Evolutionary conservation across 208 protist genomes (phyloP).

Genomic region (Leishmania gerbilli): DNA sequence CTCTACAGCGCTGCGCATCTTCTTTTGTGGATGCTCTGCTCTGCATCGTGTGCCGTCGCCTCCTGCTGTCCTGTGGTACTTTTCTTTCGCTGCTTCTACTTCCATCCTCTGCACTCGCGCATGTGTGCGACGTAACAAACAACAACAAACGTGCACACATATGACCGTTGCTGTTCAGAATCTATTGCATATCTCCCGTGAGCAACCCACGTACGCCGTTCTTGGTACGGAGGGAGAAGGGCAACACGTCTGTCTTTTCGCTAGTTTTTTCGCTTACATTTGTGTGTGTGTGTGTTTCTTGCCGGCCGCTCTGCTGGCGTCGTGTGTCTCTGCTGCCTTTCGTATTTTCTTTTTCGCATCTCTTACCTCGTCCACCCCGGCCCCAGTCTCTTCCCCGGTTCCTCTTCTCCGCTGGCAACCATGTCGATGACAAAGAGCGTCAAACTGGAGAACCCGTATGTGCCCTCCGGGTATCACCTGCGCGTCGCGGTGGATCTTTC

Average conservation of each 20-base stretch:
- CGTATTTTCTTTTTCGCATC: not conserved
- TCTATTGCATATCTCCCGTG: no score
- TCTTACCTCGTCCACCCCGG: not conserved
- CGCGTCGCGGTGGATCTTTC: slow-evolving; percentile 64
- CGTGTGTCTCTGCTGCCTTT: not conserved
- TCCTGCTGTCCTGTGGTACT: not conserved
- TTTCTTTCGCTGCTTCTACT: not conserved
- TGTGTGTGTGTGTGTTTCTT: not conserved
- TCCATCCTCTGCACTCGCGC: not conserved
- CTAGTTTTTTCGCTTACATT: not conserved
- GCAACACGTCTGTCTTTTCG: no score
- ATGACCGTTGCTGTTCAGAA: not conserved
- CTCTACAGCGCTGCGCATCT: not conserved
- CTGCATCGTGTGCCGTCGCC: not conserved
- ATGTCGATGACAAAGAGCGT: slow-evolving; percentile 32
- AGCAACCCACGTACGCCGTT: not conserved
- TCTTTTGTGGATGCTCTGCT: not conserved
- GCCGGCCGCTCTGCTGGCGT: not conserved
- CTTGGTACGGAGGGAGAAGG: not conserved
- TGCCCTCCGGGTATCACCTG: slow-evolving; percentile 71
- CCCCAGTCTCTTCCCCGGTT: not conserved
- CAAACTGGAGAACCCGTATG: slow-evolving; percentile 79
- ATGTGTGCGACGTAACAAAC: not conserved
- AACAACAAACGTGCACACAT: no score
- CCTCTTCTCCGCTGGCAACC: not conserved